A percentile compares a stretch with the other conserved stretches of the same genome.
Evolutionary conservation across 257 asterid genomes (phyloP).

Genomic region (Paraleonurus japonicus): DNA sequence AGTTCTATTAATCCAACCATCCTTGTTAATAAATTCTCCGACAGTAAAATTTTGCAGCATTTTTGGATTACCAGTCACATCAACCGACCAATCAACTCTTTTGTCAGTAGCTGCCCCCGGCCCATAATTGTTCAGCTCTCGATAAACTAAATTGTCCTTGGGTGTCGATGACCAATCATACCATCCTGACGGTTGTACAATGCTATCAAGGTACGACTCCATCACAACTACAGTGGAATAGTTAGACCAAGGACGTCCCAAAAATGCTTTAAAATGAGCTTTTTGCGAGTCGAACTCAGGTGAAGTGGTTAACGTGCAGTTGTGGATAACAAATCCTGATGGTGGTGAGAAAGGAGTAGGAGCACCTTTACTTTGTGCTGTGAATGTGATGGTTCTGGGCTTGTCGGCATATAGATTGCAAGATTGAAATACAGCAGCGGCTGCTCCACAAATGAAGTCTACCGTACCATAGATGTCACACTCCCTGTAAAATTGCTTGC

Average conservation of each 20-base stretch:
- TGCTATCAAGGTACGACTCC: neutral
- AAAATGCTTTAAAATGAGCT: neutral
- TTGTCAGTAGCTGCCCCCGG: neutral
- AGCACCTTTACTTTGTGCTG: neutral
- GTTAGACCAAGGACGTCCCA: neutral
- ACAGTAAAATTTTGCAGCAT: neutral
- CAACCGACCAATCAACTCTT: neutral
- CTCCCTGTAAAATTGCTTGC: neutral
- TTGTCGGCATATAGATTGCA: neutral
- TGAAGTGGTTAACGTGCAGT: neutral
- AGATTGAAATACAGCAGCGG: neutral
- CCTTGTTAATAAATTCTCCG: neutral
- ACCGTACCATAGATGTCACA: slow-evolving; percentile 11
- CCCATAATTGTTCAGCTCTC: neutral
- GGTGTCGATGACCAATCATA: neutral
- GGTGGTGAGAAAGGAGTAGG: neutral
- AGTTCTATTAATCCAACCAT: neutral
- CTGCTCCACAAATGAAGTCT: neutral
- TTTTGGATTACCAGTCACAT: neutral
- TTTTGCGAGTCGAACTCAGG: neutral
- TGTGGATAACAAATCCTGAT: neutral
- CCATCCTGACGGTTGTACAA: neutral
- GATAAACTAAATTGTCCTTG: neutral
- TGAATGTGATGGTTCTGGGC: neutral
- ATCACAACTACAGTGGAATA: slow-evolving; percentile 2